These are phyloP conservation scores for Ehretia macrophylla DNA, from an alignment of 257 asterid species.

Conservation along the genomic window DNA sequence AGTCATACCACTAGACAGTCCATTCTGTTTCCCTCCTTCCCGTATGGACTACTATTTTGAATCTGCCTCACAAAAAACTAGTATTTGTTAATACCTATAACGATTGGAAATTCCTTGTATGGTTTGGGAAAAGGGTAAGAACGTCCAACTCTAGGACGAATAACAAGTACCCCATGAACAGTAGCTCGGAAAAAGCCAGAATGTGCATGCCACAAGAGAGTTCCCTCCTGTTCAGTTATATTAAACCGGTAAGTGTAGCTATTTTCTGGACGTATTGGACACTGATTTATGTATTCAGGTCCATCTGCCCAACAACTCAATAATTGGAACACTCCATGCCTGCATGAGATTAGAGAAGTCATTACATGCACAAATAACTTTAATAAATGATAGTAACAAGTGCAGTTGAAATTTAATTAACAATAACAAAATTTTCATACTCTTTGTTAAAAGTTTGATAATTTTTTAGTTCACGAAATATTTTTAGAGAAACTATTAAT, in stretches of 20 bases:
- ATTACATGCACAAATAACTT: background rate
- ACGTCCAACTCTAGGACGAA: constrained; percentile 49
- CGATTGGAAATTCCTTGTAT: background rate
- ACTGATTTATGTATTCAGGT: constrained; percentile 62
- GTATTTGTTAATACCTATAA: background rate
- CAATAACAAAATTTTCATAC: too few species aligned
- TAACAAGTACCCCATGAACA: constrained; percentile 52
- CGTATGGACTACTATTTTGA: background rate
- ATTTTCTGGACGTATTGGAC: constrained; percentile 58
- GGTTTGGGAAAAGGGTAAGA: constrained; percentile 40
- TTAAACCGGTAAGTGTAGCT: constrained; percentile 55
- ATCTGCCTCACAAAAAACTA: background rate
- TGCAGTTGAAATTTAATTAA: too few species aligned
- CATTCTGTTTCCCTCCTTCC: background rate
- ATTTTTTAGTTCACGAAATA: too few species aligned
- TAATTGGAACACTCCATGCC: constrained; percentile 69
- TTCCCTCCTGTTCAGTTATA: constrained; percentile 56
- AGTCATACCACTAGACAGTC: too few species aligned
- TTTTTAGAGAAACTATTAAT: too few species aligned
- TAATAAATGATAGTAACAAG: background rate
- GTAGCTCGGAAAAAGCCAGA: constrained; percentile 64
- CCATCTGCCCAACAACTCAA: constrained; percentile 68
- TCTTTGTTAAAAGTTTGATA: background rate
- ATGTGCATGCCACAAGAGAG: constrained; percentile 66
- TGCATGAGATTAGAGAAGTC: background rate